Evolutionary conservation across 2,329 filamentous ascomycete species (phyloP).

Genomic region (Arthrobotrys sphaeroides): DNA sequence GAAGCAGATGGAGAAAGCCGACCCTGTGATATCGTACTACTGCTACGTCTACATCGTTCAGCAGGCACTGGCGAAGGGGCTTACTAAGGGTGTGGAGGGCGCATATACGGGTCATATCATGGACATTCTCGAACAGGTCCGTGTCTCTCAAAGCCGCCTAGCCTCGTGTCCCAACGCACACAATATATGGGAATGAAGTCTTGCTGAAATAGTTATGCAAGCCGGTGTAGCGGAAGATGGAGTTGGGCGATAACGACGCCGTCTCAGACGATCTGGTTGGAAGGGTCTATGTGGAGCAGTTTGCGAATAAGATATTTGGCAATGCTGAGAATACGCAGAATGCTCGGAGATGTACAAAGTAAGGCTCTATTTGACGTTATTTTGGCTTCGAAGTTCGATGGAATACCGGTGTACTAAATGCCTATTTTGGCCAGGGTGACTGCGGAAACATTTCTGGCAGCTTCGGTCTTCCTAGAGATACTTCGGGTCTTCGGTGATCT

Average conservation of each 20-base stretch:
- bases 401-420: neutral
- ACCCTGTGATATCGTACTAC: conserved; percentile 94
- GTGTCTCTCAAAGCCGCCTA: conserved; percentile 51
- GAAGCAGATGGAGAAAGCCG: conserved; percentile 81
- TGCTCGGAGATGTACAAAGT: conserved; percentile 84
- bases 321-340: conserved; percentile 83
- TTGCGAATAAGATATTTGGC: conserved; percentile 86
- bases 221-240: conserved; percentile 55
- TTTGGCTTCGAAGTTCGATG: neutral
- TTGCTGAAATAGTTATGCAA: conserved; percentile 25
- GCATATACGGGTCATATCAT: conserved; percentile 84
- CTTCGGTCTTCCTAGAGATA: conserved; percentile 89
- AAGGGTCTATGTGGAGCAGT: conserved; percentile 92
- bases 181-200: conserved; percentile 7
- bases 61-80: conserved; percentile 82
- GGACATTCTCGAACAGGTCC: conserved; percentile 85
- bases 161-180: conserved; percentile 1
- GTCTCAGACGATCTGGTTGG: conserved; percentile 85
- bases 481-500: conserved; percentile 69
- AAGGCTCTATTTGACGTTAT: conserved; percentile 41
- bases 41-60: conserved; percentile 94
- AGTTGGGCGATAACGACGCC: conserved; percentile 75
- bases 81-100: conserved; percentile 81
- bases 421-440: conserved; percentile 72
- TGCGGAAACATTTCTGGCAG: conserved; percentile 90